These are phyloP conservation scores for Dichotomocladium elegans DNA, from an alignment of 371 early-diverging fungal genomes.

Conservation along the genomic window DNA sequence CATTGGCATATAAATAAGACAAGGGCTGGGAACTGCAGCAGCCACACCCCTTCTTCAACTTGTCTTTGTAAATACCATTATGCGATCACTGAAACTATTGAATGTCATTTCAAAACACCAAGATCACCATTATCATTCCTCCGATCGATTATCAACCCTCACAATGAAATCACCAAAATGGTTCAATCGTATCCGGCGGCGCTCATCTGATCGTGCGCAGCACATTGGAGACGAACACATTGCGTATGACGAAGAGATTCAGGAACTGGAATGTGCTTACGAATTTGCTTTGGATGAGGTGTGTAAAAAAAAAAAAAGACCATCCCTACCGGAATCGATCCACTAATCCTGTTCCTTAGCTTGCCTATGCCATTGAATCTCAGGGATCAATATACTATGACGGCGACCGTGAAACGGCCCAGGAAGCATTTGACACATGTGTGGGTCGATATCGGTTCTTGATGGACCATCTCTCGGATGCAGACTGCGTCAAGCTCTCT, in stretches of 20 bases:
- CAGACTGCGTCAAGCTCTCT: constrained; percentile 13
- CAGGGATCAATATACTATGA: constrained; percentile 22
- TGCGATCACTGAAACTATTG: too few relatives aligned
- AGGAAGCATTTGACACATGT: constrained; percentile 10
- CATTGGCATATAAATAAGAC: too few relatives aligned
- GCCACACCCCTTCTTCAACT: too few relatives aligned
- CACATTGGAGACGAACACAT: neutral
- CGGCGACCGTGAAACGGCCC: constrained; percentile 12
- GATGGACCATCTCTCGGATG: constrained; percentile 13
- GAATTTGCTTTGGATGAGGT: constrained; percentile 7
- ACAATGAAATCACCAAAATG: constrained; percentile 4
- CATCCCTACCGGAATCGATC: neutral
- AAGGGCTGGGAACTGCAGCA: too few relatives aligned
- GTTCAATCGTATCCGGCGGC: constrained; percentile 6
- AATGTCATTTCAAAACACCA: too few relatives aligned
- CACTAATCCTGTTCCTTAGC: constrained; percentile 1
- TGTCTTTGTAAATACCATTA: too few relatives aligned
- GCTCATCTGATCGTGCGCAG: neutral
- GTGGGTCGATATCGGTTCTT: constrained; percentile 14
- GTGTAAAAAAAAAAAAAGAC: neutral
- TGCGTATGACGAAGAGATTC: constrained; percentile 2
- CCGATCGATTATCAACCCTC: too few relatives aligned
- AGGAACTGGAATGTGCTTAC: neutral
- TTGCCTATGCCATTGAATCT: constrained; percentile 21
- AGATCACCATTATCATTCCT: too few relatives aligned